Percentiles rank a stretch among this genome's conserved stretches.
Evolutionary conservation across 2,329 filamentous ascomycete genomes (phyloP).

Genomic region (Hypoxylon sp.): DNA sequence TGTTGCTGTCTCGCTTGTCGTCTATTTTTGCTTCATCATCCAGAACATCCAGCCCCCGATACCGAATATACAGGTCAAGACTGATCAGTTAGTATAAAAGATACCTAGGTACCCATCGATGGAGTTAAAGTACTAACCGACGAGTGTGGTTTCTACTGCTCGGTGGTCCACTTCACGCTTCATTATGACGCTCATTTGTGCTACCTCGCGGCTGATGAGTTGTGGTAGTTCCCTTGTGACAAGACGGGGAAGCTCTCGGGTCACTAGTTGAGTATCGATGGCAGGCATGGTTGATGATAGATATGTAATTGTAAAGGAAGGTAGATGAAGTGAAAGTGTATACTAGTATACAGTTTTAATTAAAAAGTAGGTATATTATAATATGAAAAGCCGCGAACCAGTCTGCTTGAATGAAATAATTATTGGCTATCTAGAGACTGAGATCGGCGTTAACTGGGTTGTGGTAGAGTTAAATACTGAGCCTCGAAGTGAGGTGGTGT

Average conservation of each 20-base stretch:
- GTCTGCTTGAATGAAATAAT: slow-evolving; percentile 8
- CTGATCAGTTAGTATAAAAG: too few species aligned
- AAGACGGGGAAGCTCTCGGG: slow-evolving; percentile 35
- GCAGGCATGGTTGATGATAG: slow-evolving; percentile 29
- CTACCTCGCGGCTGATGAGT: slow-evolving; percentile 32
- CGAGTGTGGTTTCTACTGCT: slow-evolving; percentile 35
- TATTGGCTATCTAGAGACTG: slow-evolving; percentile 5
- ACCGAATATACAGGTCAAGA: slow-evolving; percentile 35
- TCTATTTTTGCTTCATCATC: slow-evolving; percentile 38
- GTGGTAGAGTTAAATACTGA: slow-evolving; percentile 18
- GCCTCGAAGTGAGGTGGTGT: background rate
- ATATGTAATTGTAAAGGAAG: background rate
- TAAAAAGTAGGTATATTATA: slow-evolving; percentile 2
- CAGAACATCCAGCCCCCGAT: slow-evolving; percentile 38
- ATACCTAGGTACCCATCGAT: too few species aligned
- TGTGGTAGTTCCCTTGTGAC: slow-evolving; percentile 35
- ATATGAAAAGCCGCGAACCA: slow-evolving; percentile 16
- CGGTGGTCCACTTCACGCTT: slow-evolving; percentile 36
- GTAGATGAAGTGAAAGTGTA: slow-evolving; percentile 3
- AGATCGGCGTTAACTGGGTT: slow-evolving; percentile 8
- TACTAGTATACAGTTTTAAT: slow-evolving; percentile 8
- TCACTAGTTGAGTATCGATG: slow-evolving; percentile 32
- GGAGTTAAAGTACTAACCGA: slow-evolving; percentile 23
- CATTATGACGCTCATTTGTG: slow-evolving; percentile 35
- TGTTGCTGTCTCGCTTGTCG: too few species aligned